These are phyloP conservation scores for Leishmania martiniquensis DNA, from an alignment of 208 protist species.

Conservation along the genomic window DNA sequence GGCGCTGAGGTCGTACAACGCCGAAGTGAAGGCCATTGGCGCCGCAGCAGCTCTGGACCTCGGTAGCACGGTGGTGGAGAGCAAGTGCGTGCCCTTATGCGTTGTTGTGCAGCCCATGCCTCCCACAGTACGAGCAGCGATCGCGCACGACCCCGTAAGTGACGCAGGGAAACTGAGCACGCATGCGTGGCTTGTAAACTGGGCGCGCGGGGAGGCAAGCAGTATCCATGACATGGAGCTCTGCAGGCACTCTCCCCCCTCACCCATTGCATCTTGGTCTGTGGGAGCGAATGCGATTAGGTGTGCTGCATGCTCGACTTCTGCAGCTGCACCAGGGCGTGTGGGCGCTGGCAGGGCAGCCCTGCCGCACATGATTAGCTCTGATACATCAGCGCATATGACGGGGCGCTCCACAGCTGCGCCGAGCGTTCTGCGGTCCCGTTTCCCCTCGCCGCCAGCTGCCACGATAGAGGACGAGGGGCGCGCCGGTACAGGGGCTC, in stretches of 20 bases:
- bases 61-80: background rate
- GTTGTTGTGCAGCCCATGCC: slow-evolving; percentile 16
- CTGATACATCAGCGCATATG: slow-evolving; percentile 17
- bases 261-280: background rate
- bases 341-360: background rate
- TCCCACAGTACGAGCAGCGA: background rate
- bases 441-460: too few relatives aligned
- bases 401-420: slow-evolving; percentile 14
- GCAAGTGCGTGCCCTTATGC: slow-evolving; percentile 1
- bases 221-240: background rate
- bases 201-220: background rate
- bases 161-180: background rate
- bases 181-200: background rate
- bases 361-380: slow-evolving; percentile 1
- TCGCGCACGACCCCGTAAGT: background rate
- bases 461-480: background rate
- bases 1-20: slow-evolving; percentile 23
- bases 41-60: too few relatives aligned
- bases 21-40: background rate
- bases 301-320: background rate
- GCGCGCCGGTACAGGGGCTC: background rate
- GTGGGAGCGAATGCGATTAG: background rate
- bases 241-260: background rate
- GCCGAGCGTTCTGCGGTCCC: background rate
- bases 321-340: background rate